A percentile compares a stretch with the other conserved stretches of the same genome.
These are phyloP conservation scores for Thozetella sp. DNA, from an alignment of 495 filamentous ascomycete species.

Conservation along the genomic window DNA sequence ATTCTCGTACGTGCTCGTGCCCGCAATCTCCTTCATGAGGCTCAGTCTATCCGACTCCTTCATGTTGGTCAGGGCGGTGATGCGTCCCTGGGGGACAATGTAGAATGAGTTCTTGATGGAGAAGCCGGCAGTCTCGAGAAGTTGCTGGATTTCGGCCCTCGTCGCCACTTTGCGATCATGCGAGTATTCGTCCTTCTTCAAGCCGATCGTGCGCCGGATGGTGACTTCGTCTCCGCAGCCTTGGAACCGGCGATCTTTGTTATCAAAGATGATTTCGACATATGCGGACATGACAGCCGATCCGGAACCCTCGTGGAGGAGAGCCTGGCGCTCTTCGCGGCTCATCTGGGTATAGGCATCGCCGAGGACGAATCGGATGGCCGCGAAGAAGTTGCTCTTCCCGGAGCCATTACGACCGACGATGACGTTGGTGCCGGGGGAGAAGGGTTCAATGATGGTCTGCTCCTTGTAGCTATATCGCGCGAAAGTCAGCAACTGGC, in stretches of 20 bases:
- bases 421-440: conserved; percentile 96
- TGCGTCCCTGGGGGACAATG: conserved; percentile 96
- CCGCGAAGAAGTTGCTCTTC: conserved; percentile 99
- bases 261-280: conserved; percentile 99
- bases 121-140: conserved; percentile 95
- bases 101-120: conserved; percentile 98
- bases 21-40: conserved; percentile 94
- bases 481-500: not conserved
- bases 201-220: conserved; percentile 88
- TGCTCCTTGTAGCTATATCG: conserved; percentile 92
- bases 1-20: conserved; percentile 95
- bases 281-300: conserved; percentile 99
- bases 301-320: conserved; percentile 95
- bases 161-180: conserved; percentile 95
- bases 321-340: conserved; percentile 91
- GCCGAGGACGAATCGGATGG: conserved; percentile 96
- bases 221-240: conserved; percentile 90
- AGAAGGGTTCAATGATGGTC: conserved; percentile 97
- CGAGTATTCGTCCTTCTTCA: conserved; percentile 99
- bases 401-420: conserved; percentile 98
- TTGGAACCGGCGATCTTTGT: conserved; percentile 93
- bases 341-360: conserved; percentile 97
- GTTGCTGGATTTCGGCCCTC: conserved; percentile 91
- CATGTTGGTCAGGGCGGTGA: conserved; percentile 97
- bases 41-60: conserved; percentile 88